These are phyloP conservation scores for Yamadazyma akitaensis DNA, from an alignment of 805 yeast genomes.

Conservation along the genomic window DNA sequence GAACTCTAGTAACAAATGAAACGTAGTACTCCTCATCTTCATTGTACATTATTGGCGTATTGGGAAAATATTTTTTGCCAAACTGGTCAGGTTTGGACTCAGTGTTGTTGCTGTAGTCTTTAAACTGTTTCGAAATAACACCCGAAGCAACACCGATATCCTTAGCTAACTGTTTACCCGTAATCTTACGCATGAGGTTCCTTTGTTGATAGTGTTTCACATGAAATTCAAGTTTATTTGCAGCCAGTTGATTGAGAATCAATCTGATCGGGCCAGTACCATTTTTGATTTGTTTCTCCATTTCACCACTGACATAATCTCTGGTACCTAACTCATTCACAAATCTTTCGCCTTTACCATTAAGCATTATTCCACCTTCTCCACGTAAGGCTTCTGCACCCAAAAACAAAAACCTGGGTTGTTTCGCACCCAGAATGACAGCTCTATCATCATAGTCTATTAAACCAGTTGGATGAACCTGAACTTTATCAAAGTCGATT, in stretches of 20 bases:
- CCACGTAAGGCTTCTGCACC: constrained; percentile 69
- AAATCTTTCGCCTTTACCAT: constrained; percentile 51
- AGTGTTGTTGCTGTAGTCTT: constrained; percentile 41
- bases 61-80: constrained; percentile 49
- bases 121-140: constrained; percentile 31
- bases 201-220: constrained; percentile 55
- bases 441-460: constrained; percentile 48
- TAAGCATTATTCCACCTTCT: constrained; percentile 60
- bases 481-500: constrained; percentile 63
- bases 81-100: constrained; percentile 41
- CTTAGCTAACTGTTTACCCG: constrained; percentile 42
- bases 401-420: constrained; percentile 51
- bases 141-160: constrained; percentile 30
- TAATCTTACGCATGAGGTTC: constrained; percentile 48
- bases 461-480: constrained; percentile 67
- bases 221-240: constrained; percentile 45
- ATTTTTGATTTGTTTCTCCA: constrained; percentile 40
- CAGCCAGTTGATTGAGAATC: constrained; percentile 47
- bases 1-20: constrained; percentile 53
- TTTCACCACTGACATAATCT: constrained; percentile 58
- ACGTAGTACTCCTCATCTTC: constrained; percentile 42
- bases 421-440: constrained; percentile 31
- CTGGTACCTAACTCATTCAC: constrained; percentile 60
- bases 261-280: constrained; percentile 49
- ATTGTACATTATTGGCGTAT: constrained; percentile 39